Conservation (phyloP, 345 rosid genomes). For the Corchorus olitorius region DNA sequence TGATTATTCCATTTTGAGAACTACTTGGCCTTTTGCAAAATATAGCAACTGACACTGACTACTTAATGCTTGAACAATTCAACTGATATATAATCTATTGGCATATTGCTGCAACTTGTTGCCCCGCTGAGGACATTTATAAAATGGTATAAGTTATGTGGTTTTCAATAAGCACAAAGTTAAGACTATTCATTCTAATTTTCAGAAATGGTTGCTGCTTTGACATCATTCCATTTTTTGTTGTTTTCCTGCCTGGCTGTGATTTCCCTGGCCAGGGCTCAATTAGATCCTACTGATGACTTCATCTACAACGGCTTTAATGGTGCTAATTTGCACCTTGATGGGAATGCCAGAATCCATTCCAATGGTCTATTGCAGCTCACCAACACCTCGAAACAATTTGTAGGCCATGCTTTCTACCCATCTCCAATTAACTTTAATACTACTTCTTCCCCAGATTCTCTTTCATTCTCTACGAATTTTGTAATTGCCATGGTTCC, state of each 20-base stretch:
- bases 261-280: slow-evolving; percentile 27
- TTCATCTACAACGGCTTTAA: slow-evolving; percentile 49
- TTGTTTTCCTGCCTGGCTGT: slow-evolving; percentile 4
- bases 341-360: slow-evolving; percentile 39
- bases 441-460: slow-evolving; percentile 18
- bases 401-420: slow-evolving; percentile 49
- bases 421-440: slow-evolving; percentile 37
- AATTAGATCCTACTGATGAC: slow-evolving; percentile 16
- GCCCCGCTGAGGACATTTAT: background rate
- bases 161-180: background rate
- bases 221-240: slow-evolving; percentile 24
- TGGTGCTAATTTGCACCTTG: slow-evolving; percentile 33
- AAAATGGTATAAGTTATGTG: background rate
- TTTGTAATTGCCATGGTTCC: slow-evolving; percentile 16
- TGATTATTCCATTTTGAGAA: background rate
- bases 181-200: background rate
- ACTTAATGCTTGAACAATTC: background rate
- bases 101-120: background rate
- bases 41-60: background rate
- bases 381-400: slow-evolving; percentile 43
- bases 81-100: background rate
- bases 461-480: background rate
- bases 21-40: background rate
- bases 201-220: slow-evolving; percentile 36
- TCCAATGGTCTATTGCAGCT: slow-evolving; percentile 55